These are phyloP conservation scores for Brassica napus DNA, from an alignment of 345 rosid species.

Conservation along the genomic window DNA sequence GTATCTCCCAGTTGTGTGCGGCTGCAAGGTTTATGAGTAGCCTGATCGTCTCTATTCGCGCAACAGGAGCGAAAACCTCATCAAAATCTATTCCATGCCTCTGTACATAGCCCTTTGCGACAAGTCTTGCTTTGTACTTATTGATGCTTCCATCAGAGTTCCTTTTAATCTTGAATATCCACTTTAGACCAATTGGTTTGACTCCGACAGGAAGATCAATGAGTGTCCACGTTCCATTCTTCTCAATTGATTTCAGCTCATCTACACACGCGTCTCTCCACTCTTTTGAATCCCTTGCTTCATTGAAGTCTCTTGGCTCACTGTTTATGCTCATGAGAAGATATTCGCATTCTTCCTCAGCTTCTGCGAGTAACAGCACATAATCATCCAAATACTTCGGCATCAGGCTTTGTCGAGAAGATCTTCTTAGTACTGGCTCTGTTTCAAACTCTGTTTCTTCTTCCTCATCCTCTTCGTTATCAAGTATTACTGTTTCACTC, in stretches of 20 bases:
- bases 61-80: neutral
- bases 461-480: neutral
- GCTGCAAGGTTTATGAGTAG: neutral
- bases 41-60: neutral
- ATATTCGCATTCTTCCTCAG: neutral
- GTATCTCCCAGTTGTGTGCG: neutral
- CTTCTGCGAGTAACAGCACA: neutral
- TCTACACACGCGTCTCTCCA: neutral
- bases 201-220: neutral
- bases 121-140: too few relatives aligned
- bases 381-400: neutral
- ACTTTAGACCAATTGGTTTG: neutral
- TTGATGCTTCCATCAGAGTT: too few relatives aligned
- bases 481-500: too few relatives aligned
- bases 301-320: neutral
- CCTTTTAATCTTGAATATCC: too few relatives aligned
- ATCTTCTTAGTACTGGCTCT: neutral
- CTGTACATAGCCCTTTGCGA: too few relatives aligned
- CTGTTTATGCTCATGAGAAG: rapidly evolving
- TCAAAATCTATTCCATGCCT: too few relatives aligned
- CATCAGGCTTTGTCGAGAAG: neutral
- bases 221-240: neutral
- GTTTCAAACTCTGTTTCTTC: neutral
- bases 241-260: neutral
- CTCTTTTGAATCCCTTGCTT: neutral